Conservation (phyloP, 2,329 filamentous ascomycete genomes). For the Aspergillus pseudoglaucus region DNA sequence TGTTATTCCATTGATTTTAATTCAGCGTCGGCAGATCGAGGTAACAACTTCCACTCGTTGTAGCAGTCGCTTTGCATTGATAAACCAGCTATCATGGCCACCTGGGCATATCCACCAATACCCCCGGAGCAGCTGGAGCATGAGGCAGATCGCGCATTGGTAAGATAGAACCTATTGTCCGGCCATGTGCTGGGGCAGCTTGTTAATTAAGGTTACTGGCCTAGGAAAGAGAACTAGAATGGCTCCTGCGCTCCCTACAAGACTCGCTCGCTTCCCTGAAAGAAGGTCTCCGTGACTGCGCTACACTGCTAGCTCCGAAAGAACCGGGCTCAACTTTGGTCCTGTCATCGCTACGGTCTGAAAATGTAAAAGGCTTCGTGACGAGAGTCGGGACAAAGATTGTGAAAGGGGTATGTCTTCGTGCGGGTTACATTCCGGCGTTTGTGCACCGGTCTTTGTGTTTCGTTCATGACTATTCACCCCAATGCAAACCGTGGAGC, state of each 20-base stretch:
- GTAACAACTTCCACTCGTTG: neutral
- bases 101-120: slow-evolving; percentile 55
- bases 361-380: slow-evolving; percentile 85
- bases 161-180: slow-evolving; percentile 19
- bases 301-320: slow-evolving; percentile 73
- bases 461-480: neutral
- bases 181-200: neutral
- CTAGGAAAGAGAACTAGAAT: slow-evolving; percentile 55
- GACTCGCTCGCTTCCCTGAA: slow-evolving; percentile 57
- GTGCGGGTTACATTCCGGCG: neutral
- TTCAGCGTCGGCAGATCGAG: too few relatives aligned
- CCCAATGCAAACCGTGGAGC: neutral
- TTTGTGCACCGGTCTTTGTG: too few relatives aligned
- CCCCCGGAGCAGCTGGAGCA: slow-evolving; percentile 43
- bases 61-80: neutral
- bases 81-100: slow-evolving; percentile 45
- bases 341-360: slow-evolving; percentile 77
- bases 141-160: slow-evolving; percentile 50
- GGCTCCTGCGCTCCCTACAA: slow-evolving; percentile 56
- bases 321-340: slow-evolving; percentile 85
- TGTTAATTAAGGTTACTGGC: slow-evolving; percentile 3
- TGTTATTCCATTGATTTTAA: too few relatives aligned
- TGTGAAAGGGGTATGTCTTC: slow-evolving; percentile 69
- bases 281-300: slow-evolving; percentile 78
- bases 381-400: slow-evolving; percentile 86